A percentile compares a stretch with the other conserved stretches of the same genome.
phyloP scores from a whole-genome alignment of 768 basidiomycete genomes.

The Sarcomyxa edulis region DNA sequence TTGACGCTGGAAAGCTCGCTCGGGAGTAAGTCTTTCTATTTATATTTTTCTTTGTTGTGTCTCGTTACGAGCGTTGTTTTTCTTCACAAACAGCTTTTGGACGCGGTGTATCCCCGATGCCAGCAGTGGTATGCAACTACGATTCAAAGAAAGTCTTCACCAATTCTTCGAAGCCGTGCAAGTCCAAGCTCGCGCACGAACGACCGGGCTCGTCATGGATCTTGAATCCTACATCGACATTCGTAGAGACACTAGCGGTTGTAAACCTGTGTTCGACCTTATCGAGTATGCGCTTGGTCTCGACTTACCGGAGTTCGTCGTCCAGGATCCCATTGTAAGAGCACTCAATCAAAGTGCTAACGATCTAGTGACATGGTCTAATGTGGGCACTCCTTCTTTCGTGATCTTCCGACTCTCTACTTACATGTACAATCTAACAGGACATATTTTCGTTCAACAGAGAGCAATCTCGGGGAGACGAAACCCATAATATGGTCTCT shows the following conservation, averaged over 20 bases:
- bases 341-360: constrained; percentile 66
- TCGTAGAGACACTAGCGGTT: constrained; percentile 52
- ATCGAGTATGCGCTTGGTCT: constrained; percentile 72
- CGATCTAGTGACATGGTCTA: constrained; percentile 81
- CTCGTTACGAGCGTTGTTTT: no score
- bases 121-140: constrained; percentile 51
- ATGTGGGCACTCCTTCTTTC: no score
- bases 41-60: constrained; percentile 5
- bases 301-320: constrained; percentile 66
- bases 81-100: constrained; percentile 53
- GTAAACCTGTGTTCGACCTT: constrained; percentile 72
- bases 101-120: constrained; percentile 53
- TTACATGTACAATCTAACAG: constrained; percentile 29
- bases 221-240: constrained; percentile 70
- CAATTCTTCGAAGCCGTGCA: constrained; percentile 67
- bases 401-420: constrained; percentile 7
- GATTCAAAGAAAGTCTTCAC: constrained; percentile 66
- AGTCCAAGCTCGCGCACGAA: constrained; percentile 56
- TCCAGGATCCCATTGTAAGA: constrained; percentile 56
- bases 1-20: constrained; percentile 58
- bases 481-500: constrained; percentile 71
- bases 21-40: constrained; percentile 47
- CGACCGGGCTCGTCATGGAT: constrained; percentile 50
- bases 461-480: constrained; percentile 64
- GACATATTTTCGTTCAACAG: constrained; percentile 76